Base-by-base conservation (phyloP, 192 early-diverging fungal species). In the Lobosporangium transversale region DNA sequence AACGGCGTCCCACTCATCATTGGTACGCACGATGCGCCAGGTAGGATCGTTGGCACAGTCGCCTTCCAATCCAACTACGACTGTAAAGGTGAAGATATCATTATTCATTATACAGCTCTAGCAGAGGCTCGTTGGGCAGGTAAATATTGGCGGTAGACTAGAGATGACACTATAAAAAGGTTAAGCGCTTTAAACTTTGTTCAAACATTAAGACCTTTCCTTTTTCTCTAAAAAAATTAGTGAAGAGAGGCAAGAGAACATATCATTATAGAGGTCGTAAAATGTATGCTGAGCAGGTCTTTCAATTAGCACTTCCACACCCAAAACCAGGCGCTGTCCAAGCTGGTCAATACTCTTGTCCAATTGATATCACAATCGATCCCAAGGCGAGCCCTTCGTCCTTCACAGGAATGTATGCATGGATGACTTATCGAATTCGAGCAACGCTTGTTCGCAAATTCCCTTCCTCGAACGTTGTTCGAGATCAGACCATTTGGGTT, bases 1-100 rank as follows among this genome's bases (percentile, higher is more conserved):
- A 32, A 21, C 1, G 54, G 31, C 0, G 14, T 50, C 1, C 64
- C 64, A 11, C n/a, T 66, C 15, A 5, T 66, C 33, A 66, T 55
- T 27, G 32, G 45, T 11, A 27, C 64, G 9, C 6, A 33, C 54
- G 64, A 66, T 42, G 23, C 42, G 1, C 43, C 44, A 43, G 47
- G 17, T 11, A 48, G 1, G 0, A 58, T 66, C 54, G 17, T 12
- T 15, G 64, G 64, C 4, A 27, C 17, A 0, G 64, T 66, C 54
- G 30, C 9, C 23, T 66, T 66, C n/a, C 12, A 53, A 0, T 33
- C 37, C 64, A 66, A 66, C 45, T 66, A 66, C 32, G 64, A 66
- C 44, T 66, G 64, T 54, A 66, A 66, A 35, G 64, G 64, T 10
- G 10, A 24, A 18, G 44, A 57, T 32, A 66, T 66, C 45, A 44